These are phyloP conservation scores for Cladosporium oxysporum DNA, from an alignment of 2,329 filamentous ascomycete genomes.

Conservation along the genomic window DNA sequence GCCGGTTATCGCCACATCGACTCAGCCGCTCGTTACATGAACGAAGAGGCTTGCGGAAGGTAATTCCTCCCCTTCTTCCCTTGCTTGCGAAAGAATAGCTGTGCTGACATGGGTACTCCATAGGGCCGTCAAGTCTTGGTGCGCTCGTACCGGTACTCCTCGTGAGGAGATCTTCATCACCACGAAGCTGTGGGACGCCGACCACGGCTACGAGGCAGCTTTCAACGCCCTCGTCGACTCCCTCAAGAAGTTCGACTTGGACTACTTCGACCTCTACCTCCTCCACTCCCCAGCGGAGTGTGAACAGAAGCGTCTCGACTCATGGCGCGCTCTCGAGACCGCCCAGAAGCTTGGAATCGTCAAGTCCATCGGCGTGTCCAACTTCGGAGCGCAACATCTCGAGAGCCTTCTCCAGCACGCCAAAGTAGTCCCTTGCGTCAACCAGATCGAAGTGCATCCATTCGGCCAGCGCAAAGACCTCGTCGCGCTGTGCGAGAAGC, in stretches of 20 bases:
- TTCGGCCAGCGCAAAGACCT: constrained; percentile 38
- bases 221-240: constrained; percentile 40
- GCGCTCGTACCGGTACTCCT: constrained; percentile 43
- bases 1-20: constrained; percentile 58
- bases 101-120: neutral
- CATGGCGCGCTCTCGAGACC: constrained; percentile 69
- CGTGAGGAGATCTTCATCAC: constrained; percentile 44
- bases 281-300: constrained; percentile 53
- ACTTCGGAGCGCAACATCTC: constrained; percentile 62
- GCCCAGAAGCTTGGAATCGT: constrained; percentile 62
- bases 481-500: constrained; percentile 43
- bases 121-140: constrained; percentile 52
- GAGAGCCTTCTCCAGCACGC: constrained; percentile 57
- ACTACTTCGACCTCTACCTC: constrained; percentile 50
- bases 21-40: constrained; percentile 48
- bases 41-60: constrained; percentile 47
- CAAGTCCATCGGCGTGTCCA: constrained; percentile 74
- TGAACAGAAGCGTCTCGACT: constrained; percentile 58
- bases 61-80: neutral
- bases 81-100: neutral
- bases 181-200: constrained; percentile 45
- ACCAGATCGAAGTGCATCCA: constrained; percentile 53
- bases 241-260: constrained; percentile 42
- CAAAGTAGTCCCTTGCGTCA: constrained; percentile 54
- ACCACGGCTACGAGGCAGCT: constrained; percentile 36